Evolutionary conservation across 2,329 filamentous ascomycete species (phyloP).

Genomic region (Fusarium lyarnte): DNA sequence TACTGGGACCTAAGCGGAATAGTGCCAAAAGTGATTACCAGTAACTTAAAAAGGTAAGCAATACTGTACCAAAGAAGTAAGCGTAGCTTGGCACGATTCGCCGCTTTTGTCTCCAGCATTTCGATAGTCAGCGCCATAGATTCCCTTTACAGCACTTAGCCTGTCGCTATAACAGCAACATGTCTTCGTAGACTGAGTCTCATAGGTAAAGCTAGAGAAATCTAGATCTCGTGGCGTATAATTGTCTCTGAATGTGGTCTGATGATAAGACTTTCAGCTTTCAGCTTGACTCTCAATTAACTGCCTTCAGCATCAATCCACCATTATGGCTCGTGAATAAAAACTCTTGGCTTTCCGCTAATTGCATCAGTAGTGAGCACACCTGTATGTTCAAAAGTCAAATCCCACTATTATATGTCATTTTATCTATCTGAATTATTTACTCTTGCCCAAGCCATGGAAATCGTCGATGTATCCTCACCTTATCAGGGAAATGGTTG

Average conservation of each 20-base stretch:
- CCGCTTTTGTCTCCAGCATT: not conserved
- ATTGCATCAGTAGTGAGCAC: too few species aligned
- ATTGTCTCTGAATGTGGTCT: not conserved
- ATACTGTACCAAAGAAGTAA: not conserved
- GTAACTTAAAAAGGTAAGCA: not conserved
- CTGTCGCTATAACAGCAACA: not conserved
- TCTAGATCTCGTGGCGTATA: not conserved
- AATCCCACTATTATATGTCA: not conserved
- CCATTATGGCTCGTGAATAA: rapidly evolving
- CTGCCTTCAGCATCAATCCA: too few species aligned
- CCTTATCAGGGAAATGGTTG: not conserved
- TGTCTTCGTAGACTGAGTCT: rapidly evolving
- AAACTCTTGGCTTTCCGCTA: not conserved
- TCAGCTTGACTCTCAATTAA: not conserved
- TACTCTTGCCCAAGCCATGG: not conserved
- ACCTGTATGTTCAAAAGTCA: too few species aligned
- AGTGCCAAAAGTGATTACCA: not conserved
- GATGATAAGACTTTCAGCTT: not conserved
- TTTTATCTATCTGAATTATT: rapidly evolving
- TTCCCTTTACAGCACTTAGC: not conserved
- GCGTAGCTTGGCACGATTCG: not conserved
- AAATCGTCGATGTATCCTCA: not conserved
- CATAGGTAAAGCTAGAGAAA: rapidly evolving
- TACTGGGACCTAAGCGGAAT: not conserved
- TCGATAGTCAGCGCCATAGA: not conserved